phyloP scores from a whole-genome alignment of 345 rosid species.

The Limnanthes douglasii region DNA sequence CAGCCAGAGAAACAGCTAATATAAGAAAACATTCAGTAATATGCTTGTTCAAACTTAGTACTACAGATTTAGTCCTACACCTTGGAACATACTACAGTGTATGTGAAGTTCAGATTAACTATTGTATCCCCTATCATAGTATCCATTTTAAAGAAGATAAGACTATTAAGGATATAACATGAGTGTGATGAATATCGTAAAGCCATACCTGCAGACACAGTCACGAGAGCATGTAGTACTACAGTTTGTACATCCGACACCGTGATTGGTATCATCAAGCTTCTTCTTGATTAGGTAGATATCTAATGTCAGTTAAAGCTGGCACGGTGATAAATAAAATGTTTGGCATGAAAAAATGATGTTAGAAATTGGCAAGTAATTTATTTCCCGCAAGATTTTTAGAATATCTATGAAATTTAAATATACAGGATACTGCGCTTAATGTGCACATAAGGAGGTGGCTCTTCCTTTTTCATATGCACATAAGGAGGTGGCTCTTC shows the following conservation, averaged over 20 bases:
- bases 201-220: conserved; percentile 95
- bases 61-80: too few species aligned
- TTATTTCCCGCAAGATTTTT: neutral
- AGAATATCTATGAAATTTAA: too few species aligned
- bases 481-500: conserved; percentile 73
- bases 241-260: conserved; percentile 78
- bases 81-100: too few species aligned
- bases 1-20: too few species aligned
- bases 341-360: too few species aligned
- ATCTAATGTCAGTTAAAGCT: conserved; percentile 52
- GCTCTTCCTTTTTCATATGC: conserved; percentile 83
- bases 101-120: too few species aligned
- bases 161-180: too few species aligned
- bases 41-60: too few species aligned
- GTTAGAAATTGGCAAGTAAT: neutral
- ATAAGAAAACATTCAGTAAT: too few species aligned
- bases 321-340: neutral
- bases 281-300: conserved; percentile 74
- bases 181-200: too few species aligned
- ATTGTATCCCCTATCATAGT: too few species aligned
- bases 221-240: conserved; percentile 49
- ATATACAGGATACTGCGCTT: conserved; percentile 78
- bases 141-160: too few species aligned
- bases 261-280: conserved; percentile 50
- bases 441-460: conserved; percentile 75